Conservation (phyloP, 805 yeast species). For the Saccharomycopsis guyanensis region DNA sequence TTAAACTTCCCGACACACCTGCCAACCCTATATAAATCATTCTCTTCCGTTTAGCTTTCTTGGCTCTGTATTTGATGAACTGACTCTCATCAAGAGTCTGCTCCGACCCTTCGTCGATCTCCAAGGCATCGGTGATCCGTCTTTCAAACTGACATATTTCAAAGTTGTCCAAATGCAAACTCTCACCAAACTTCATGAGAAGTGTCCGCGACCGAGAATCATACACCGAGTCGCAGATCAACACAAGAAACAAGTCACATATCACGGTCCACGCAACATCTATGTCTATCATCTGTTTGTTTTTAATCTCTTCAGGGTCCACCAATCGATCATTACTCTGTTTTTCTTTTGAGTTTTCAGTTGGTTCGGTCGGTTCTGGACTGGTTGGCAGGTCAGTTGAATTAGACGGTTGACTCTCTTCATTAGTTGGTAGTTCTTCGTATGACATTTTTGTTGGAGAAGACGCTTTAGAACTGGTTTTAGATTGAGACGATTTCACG, state of each 20-base stretch:
- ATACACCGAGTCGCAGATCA: constrained; percentile 76
- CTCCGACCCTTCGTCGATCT: constrained; percentile 75
- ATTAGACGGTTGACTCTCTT: background rate
- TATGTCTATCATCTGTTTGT: constrained; percentile 40
- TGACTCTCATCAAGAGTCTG: constrained; percentile 68
- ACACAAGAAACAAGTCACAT: constrained; percentile 79
- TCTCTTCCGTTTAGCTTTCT: constrained; percentile 55
- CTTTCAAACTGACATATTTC: constrained; percentile 87
- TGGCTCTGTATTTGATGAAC: constrained; percentile 65
- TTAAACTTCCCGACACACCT: constrained; percentile 91
- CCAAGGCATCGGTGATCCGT: constrained; percentile 82
- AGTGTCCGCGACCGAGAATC: constrained; percentile 84
- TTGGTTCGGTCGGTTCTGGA: background rate
- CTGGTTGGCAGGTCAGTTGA: background rate
- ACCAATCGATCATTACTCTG: constrained; percentile 21
- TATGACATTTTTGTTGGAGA: background rate
- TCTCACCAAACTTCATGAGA: constrained; percentile 58
- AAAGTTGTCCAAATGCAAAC: constrained; percentile 48
- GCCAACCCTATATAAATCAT: constrained; percentile 89
- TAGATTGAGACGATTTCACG: background rate
- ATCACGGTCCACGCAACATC: constrained; percentile 91
- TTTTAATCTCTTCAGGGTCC: constrained; percentile 29
- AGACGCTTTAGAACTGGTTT: background rate
- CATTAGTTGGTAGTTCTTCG: background rate
- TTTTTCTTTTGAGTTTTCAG: constrained; percentile 23